A percentile compares a stretch with the other conserved stretches of the same genome.
Evolutionary conservation across 2,329 filamentous ascomycete species (phyloP).

Genomic region (Sporothrix luriei): DNA sequence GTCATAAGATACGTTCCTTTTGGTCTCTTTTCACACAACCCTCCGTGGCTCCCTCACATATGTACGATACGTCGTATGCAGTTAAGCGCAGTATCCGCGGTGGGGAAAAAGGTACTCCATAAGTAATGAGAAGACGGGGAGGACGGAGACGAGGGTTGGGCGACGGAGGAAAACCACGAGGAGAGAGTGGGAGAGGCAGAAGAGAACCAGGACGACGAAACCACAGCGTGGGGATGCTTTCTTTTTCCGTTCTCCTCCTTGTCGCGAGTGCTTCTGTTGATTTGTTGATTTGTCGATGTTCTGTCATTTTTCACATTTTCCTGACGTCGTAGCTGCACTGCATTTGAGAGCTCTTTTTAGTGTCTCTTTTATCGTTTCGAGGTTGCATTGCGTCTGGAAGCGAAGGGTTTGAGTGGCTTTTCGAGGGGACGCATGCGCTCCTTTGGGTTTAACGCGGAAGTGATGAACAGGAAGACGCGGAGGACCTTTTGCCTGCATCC

Average conservation of each 20-base stretch:
- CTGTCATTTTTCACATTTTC: slow-evolving; percentile 20
- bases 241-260: not conserved
- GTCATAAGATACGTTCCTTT: not conserved
- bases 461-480: not conserved
- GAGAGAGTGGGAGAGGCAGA: too few species aligned
- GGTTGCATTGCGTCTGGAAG: slow-evolving; percentile 23
- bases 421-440: not conserved
- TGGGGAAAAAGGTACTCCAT: not conserved
- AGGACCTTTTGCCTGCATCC: too few species aligned
- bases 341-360: not conserved
- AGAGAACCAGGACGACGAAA: not conserved
- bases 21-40: not conserved
- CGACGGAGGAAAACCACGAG: slow-evolving; percentile 3
- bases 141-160: not conserved
- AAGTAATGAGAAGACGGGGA: not conserved
- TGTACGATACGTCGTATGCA: not conserved
- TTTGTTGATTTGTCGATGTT: not conserved
- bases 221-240: slow-evolving; percentile 19
- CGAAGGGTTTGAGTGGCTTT: slow-evolving; percentile 8
- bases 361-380: not conserved
- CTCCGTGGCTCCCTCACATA: not conserved
- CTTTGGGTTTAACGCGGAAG: not conserved
- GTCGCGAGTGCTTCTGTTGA: not conserved
- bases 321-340: not conserved
- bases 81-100: slow-evolving; percentile 7